A percentile compares a stretch with the other conserved stretches of the same genome.
These are phyloP conservation scores for Cyathus pygmaeus DNA, from an alignment of 1,284 basidiomycete genomes.

Conservation along the genomic window DNA sequence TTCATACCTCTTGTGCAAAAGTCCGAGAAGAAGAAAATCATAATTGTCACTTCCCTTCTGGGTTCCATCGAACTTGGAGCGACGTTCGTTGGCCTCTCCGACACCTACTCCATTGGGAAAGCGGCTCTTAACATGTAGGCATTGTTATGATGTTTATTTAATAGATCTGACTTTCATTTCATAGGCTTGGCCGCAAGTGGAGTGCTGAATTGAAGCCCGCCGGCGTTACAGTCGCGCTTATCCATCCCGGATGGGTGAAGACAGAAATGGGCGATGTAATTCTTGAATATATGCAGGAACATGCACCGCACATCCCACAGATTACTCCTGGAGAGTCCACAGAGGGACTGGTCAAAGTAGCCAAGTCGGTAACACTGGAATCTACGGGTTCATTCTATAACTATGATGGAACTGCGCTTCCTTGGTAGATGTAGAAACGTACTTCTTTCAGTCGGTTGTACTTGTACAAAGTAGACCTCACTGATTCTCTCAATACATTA, in stretches of 20 bases:
- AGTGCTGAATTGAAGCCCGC: conserved; percentile 18
- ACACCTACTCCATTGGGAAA: conserved; percentile 24
- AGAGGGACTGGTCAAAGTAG: conserved; percentile 13
- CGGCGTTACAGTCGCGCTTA: conserved; percentile 18
- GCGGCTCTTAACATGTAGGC: conserved; percentile 27
- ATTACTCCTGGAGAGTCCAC: conserved; percentile 16
- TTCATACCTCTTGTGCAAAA: conserved; percentile 27
- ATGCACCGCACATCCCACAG: conserved; percentile 18
- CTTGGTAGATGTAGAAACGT: conserved; percentile 8
- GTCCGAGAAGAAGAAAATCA: conserved; percentile 23
- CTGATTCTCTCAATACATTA: no score
- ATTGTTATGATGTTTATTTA: no score
- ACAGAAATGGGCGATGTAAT: conserved; percentile 17
- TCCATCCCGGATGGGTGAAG: conserved; percentile 17
- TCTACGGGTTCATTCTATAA: conserved; percentile 17
- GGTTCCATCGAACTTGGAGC: conserved; percentile 23
- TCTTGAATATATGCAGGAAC: conserved; percentile 20
- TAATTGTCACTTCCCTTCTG: conserved; percentile 24
- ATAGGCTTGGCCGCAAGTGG: conserved; percentile 26
- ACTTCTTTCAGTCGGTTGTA: no score
- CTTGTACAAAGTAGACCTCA: no score
- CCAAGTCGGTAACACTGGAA: conserved; percentile 16
- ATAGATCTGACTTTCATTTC: background rate
- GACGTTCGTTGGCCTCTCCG: conserved; percentile 14
- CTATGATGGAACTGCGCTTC: conserved; percentile 19